Evolutionary conservation across 208 protist genomes (phyloP).

Genomic region (Leptomonas seymouri): DNA sequence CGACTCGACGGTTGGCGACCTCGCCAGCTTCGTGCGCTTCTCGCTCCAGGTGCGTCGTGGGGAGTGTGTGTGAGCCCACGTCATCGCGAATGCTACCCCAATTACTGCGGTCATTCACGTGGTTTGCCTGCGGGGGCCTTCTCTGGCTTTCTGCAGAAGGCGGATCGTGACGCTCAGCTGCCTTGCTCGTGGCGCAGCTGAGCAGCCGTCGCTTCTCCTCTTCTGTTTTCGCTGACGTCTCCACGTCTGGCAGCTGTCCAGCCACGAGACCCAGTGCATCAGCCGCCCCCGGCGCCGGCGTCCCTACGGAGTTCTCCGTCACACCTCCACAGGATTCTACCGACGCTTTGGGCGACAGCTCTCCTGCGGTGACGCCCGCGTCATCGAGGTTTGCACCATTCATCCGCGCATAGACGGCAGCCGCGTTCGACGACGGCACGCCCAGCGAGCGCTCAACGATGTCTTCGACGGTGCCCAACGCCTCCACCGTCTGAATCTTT

Average conservation of each 20-base stretch:
- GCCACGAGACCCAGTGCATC: background rate
- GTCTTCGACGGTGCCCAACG: slow-evolving; percentile 72
- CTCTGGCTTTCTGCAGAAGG: no score
- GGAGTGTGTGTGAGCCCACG: slow-evolving; percentile 5
- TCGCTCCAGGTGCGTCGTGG: slow-evolving; percentile 1
- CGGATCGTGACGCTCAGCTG: no score
- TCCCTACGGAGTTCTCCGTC: background rate
- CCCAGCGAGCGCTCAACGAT: slow-evolving; percentile 54
- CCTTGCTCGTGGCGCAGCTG: background rate
- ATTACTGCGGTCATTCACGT: background rate
- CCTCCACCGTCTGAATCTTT: slow-evolving; percentile 61
- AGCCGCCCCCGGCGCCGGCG: background rate
- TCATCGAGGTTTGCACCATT: slow-evolving; percentile 10
- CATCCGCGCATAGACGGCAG: slow-evolving; percentile 22
- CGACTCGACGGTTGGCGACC: background rate
- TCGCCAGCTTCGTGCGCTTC: slow-evolving; percentile 12
- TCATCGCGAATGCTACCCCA: background rate
- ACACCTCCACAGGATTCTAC: slow-evolving; percentile 19
- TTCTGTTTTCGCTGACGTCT: background rate
- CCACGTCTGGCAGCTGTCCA: background rate
- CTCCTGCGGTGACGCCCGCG: background rate
- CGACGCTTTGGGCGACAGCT: slow-evolving; percentile 1
- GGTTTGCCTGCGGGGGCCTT: background rate
- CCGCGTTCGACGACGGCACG: slow-evolving; percentile 19
- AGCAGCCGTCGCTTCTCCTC: slow-evolving; percentile 16